These are phyloP conservation scores for Tetracentron sinense DNA, from an alignment of 164 flowering plant species.

Conservation along the genomic window DNA sequence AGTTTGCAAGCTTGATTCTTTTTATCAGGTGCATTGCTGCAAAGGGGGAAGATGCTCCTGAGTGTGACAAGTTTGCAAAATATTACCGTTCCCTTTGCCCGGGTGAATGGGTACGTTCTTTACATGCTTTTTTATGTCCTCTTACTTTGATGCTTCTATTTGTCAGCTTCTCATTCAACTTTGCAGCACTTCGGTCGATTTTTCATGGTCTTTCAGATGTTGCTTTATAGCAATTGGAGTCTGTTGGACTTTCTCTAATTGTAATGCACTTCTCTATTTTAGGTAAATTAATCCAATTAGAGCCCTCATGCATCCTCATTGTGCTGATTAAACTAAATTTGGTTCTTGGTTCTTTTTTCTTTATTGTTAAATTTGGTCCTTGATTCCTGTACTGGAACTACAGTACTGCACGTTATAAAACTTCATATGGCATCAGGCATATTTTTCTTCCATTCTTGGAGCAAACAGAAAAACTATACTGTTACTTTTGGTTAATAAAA, in stretches of 20 bases:
- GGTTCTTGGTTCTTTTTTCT: neutral
- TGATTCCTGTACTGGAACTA: too few species aligned
- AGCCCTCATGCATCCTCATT: neutral
- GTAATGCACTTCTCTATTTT: neutral
- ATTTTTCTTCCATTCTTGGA: too few species aligned
- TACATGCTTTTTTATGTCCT: neutral
- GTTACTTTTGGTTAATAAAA: too few species aligned
- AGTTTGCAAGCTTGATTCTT: neutral
- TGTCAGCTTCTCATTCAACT: neutral
- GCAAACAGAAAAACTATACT: too few species aligned
- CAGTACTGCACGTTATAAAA: too few species aligned
- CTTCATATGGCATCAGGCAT: too few species aligned
- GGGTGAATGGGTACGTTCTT: slow-evolving; percentile 87
- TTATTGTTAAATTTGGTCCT: too few species aligned
- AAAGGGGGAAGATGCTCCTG: slow-evolving; percentile 89
- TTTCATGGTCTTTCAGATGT: neutral
- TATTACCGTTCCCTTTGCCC: slow-evolving; percentile 95
- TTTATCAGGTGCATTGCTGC: slow-evolving; percentile 73
- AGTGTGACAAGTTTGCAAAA: slow-evolving; percentile 90
- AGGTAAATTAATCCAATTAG: neutral
- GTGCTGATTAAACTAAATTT: neutral
- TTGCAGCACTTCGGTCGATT: neutral
- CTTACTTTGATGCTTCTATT: too few species aligned
- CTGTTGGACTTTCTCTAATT: neutral
- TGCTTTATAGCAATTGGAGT: neutral